Conservation (phyloP, 1,284 basidiomycete species). For the Dichomitus squalens region DNA sequence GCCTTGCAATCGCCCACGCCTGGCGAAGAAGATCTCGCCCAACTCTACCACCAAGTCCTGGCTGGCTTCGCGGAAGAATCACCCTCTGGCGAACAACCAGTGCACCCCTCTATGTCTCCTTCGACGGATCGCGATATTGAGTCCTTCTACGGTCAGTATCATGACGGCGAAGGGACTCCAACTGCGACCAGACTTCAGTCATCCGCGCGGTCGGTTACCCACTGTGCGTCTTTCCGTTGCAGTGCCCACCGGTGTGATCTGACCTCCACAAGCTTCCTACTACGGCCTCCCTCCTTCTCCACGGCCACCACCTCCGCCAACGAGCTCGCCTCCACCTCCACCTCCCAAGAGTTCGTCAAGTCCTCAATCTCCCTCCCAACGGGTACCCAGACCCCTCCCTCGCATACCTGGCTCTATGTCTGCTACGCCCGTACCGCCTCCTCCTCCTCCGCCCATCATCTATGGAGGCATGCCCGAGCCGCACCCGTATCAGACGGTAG, state of each 20-base stretch:
- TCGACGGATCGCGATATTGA: constrained; percentile 33
- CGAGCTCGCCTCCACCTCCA: constrained; percentile 6
- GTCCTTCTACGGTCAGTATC: constrained; percentile 32
- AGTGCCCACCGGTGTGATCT: constrained; percentile 22
- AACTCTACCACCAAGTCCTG: constrained; percentile 74
- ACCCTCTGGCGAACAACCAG: constrained; percentile 37
- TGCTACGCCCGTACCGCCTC: constrained; percentile 28
- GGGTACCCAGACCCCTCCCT: constrained; percentile 32
- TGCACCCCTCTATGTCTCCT: constrained; percentile 29
- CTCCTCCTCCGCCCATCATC: constrained; percentile 24
- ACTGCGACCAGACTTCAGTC: constrained; percentile 29
- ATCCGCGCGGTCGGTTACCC: constrained; percentile 24
- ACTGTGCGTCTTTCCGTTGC: constrained; percentile 28
- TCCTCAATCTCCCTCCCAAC: constrained; percentile 30
- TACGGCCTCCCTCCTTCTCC: constrained; percentile 32
- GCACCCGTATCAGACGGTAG: constrained; percentile 26
- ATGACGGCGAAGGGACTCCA: constrained; percentile 33
- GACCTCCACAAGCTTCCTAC: constrained; percentile 17
- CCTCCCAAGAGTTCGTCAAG: constrained; percentile 11
- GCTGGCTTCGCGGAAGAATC: constrained; percentile 59
- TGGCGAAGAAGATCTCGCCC: constrained; percentile 68
- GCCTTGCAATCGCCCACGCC: constrained; percentile 35
- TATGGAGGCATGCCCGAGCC: constrained; percentile 31
- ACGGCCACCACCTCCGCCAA: constrained; percentile 22
- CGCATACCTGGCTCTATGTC: constrained; percentile 30